A percentile compares a stretch with the other conserved stretches of the same genome.
phyloP scores from a whole-genome alignment of 129 eudicot genomes.

The Arctium minus region DNA sequence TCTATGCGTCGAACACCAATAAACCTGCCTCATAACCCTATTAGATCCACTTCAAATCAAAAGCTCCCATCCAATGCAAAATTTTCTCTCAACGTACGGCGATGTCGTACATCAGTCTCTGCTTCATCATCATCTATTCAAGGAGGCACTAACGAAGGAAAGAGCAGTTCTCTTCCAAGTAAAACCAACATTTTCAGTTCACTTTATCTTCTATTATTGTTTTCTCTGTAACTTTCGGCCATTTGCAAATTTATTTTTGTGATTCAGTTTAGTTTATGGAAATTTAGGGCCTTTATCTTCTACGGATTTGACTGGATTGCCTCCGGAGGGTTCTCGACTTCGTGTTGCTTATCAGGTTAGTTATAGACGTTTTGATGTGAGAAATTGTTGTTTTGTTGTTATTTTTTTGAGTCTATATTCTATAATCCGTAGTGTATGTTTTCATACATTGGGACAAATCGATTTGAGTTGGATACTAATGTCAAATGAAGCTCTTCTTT shows the following conservation, averaged over 20 bases:
- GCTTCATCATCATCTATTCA: slow-evolving; percentile 26
- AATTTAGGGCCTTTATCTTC: slow-evolving; percentile 73
- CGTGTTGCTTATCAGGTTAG: slow-evolving; percentile 90
- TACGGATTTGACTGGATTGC: slow-evolving; percentile 40
- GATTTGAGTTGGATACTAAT: not conserved
- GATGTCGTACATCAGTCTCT: slow-evolving; percentile 3
- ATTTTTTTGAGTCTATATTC: not conserved
- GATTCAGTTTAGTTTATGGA: not conserved
- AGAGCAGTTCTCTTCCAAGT: slow-evolving; percentile 30
- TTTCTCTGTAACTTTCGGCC: not conserved
- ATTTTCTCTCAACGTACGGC: not conserved
- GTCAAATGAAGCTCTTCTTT: not conserved
- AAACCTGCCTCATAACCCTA: slow-evolving; percentile 3
- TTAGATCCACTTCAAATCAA: not conserved
- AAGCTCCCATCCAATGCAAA: slow-evolving; percentile 2
- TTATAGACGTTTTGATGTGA: not conserved
- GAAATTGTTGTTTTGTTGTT: not conserved
- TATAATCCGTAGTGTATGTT: not conserved
- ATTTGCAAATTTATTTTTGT: not conserved
- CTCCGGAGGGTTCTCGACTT: slow-evolving; percentile 65
- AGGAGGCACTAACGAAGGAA: slow-evolving; percentile 25
- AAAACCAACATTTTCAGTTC: not conserved
- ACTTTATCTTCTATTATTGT: not conserved
- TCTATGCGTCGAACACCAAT: not conserved
- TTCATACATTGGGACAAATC: not conserved